Evolutionary conservation across 352 stramenopile genomes (phyloP).

Genomic region (Phytopythium boreale): DNA sequence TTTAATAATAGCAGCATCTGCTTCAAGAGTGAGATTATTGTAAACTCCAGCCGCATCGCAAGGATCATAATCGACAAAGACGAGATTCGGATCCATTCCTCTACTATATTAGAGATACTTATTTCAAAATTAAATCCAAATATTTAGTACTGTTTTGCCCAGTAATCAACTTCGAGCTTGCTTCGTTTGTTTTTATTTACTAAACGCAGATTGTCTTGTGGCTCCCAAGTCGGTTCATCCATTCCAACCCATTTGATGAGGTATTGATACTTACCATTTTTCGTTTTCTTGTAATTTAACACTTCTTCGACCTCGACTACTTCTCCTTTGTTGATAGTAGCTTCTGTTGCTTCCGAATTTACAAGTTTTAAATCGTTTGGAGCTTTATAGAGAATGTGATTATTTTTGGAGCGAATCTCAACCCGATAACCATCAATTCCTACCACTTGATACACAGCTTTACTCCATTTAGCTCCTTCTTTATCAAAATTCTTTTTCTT

Average conservation of each 20-base stretch:
- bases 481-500: conserved; percentile 23
- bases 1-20: no score
- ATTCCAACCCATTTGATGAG: conserved; percentile 20
- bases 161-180: background rate
- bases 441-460: conserved; percentile 15
- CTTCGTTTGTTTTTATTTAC: conserved; percentile 11
- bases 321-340: conserved; percentile 14
- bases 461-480: conserved; percentile 20
- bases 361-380: conserved; percentile 21
- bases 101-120: no score
- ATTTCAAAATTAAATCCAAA: no score
- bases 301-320: conserved; percentile 23
- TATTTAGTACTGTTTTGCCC: no score
- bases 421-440: conserved; percentile 23
- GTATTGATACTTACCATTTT: conserved; percentile 25
- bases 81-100: no score
- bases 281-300: conserved; percentile 7
- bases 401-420: conserved; percentile 28
- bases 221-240: conserved; percentile 19
- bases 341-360: conserved; percentile 14
- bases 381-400: conserved; percentile 21
- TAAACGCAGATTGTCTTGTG: conserved; percentile 15
- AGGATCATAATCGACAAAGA: no score
- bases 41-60: no score
- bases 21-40: no score